These are phyloP conservation scores for Phytophthora podocarpi DNA, from an alignment of 352 stramenopile species.

Conservation along the genomic window DNA sequence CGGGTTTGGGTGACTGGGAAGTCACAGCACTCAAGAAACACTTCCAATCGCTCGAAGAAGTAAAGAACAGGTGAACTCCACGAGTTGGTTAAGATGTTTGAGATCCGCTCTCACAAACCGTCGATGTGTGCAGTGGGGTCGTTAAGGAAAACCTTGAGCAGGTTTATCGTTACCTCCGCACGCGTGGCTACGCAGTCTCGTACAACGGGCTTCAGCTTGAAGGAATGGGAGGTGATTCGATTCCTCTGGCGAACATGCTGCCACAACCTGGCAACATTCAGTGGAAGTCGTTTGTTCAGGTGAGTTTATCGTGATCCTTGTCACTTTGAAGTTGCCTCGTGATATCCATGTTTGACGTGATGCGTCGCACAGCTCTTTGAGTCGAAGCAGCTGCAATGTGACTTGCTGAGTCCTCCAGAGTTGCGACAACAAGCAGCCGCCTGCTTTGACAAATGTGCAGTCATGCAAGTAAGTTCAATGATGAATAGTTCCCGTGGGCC, in stretches of 20 bases:
- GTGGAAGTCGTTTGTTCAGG: conserved; percentile 33
- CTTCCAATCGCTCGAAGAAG: conserved; percentile 54
- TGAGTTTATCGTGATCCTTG: background rate
- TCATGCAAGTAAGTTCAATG: conserved; percentile 39
- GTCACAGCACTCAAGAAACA: conserved; percentile 49
- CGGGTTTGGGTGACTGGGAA: conserved; percentile 58
- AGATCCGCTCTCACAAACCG: background rate
- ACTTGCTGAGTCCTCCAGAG: conserved; percentile 30
- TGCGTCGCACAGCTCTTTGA: conserved; percentile 26
- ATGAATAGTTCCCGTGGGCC: background rate
- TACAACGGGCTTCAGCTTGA: conserved; percentile 21
- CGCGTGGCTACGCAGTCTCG: conserved; percentile 29
- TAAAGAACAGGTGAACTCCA: conserved; percentile 48
- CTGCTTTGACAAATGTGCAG: conserved; percentile 44
- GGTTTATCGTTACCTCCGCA: conserved; percentile 30
- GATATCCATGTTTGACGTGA: background rate
- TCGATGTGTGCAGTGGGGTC: conserved; percentile 23
- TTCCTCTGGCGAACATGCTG: conserved; percentile 14
- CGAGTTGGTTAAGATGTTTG: background rate
- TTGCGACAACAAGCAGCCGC: conserved; percentile 29
- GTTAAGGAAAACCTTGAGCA: conserved; percentile 10
- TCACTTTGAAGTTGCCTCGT: background rate
- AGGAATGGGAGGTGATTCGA: background rate
- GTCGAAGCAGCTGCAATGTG: conserved; percentile 33
- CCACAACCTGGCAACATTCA: conserved; percentile 18